Percentiles rank a stretch among this genome's conserved stretches.
These are phyloP conservation scores for Pisolithus tinctorius DNA, from an alignment of 768 basidiomycete species.

Conservation along the genomic window DNA sequence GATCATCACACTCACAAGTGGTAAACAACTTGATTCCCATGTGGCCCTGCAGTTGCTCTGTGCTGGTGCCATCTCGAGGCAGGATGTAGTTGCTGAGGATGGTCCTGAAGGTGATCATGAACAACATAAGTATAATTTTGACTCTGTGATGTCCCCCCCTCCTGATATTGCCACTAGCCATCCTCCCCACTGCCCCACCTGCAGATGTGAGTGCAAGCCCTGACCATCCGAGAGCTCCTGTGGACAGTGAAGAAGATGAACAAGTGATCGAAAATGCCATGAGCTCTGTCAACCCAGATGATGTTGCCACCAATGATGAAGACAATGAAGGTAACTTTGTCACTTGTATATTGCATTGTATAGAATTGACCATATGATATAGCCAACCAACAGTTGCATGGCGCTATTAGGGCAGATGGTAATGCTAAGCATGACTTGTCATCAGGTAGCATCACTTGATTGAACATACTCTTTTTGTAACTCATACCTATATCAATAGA, in stretches of 20 bases:
- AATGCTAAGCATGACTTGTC: no score
- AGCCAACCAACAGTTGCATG: no score
- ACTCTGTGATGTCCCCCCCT: neutral
- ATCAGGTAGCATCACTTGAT: no score
- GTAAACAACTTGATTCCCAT: neutral
- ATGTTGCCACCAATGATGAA: no score
- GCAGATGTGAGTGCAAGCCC: no score
- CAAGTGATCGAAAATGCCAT: neutral
- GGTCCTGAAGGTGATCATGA: no score
- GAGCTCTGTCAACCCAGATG: no score
- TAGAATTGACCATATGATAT: no score
- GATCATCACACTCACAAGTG: neutral
- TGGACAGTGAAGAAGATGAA: neutral
- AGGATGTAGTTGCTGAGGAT: neutral
- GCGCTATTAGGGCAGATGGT: neutral
- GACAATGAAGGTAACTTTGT: no score
- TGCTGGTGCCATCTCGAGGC: neutral
- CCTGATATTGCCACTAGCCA: neutral
- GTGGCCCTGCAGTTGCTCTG: neutral
- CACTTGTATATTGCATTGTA: no score
- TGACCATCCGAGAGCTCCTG: no score
- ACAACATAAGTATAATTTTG: neutral
- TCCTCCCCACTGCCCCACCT: neutral
- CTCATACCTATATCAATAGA: neutral
- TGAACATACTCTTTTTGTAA: no score